These are phyloP conservation scores for Arthroderma sp. DNA, from an alignment of 2,329 filamentous ascomycete genomes.

Conservation along the genomic window DNA sequence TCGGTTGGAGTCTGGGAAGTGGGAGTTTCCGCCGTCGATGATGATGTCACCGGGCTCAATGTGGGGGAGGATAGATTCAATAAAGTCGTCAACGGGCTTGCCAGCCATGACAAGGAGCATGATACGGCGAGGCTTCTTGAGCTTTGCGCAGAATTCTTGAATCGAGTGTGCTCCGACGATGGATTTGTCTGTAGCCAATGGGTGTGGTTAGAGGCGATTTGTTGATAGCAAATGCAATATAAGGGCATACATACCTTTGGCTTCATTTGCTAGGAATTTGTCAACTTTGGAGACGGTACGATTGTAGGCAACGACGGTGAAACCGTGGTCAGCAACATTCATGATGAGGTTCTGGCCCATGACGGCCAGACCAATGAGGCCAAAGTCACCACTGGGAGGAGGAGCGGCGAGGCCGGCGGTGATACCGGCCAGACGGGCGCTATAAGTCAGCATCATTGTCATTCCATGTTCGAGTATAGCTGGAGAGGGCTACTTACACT, in stretches of 20 bases:
- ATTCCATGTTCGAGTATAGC: background rate
- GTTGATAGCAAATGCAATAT: conserved; percentile 11
- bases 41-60: conserved; percentile 87
- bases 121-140: conserved; percentile 91
- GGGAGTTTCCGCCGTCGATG: conserved; percentile 98
- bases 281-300: conserved; percentile 98
- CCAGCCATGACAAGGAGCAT: conserved; percentile 99
- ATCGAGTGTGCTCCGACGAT: conserved; percentile 86
- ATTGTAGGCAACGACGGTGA: conserved; percentile 97
- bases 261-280: conserved; percentile 78
- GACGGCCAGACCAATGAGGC: conserved; percentile 84
- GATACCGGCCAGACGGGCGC: conserved; percentile 53
- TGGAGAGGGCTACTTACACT: conserved; percentile 5
- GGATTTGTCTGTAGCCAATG: conserved; percentile 55
- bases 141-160: conserved; percentile 89
- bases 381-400: conserved; percentile 63
- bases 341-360: conserved; percentile 83
- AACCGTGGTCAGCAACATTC: conserved; percentile 81
- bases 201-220: conserved; percentile 18
- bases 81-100: conserved; percentile 96
- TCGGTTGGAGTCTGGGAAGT: conserved; percentile 98
- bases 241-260: conserved; percentile 47
- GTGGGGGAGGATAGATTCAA: conserved; percentile 79
- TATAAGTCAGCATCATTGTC: conserved; percentile 7
- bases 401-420: conserved; percentile 51